A percentile compares a stretch with the other conserved stretches of the same genome.
phyloP scores from a whole-genome alignment of 139 green algal species.

The Chlorella vulgaris region DNA sequence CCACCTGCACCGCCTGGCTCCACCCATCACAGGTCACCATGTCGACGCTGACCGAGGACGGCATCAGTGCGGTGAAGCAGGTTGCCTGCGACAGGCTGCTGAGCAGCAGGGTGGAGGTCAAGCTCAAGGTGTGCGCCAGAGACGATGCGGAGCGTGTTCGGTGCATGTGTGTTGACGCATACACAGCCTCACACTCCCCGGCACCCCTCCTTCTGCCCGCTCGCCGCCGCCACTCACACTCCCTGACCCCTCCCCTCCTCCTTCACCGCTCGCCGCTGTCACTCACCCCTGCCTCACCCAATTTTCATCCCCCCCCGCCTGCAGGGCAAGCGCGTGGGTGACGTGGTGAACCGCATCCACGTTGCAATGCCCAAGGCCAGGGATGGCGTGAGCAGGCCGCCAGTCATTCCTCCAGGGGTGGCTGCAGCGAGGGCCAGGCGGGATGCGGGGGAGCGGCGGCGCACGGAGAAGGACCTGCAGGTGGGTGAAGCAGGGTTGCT shows the following conservation, averaged over 20 bases:
- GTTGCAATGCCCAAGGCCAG: slow-evolving; percentile 84
- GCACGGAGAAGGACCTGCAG: slow-evolving; percentile 75
- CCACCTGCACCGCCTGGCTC: no score
- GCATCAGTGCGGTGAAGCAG: slow-evolving; percentile 88
- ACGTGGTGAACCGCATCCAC: slow-evolving; percentile 94
- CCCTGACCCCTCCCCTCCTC: no score
- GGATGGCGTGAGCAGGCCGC: slow-evolving; percentile 74
- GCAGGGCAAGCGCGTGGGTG: slow-evolving; percentile 79
- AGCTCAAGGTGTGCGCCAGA: slow-evolving; percentile 66
- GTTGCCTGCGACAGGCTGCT: slow-evolving; percentile 94
- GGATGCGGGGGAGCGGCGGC: slow-evolving; percentile 45
- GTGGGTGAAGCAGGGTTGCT: background rate
- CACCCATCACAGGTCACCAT: slow-evolving; percentile 80
- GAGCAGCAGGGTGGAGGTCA: slow-evolving; percentile 88
- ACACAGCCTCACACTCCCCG: background rate
- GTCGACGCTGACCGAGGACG: slow-evolving; percentile 92
- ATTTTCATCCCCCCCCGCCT: no score
- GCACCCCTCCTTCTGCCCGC: background rate
- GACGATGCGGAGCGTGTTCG: background rate
- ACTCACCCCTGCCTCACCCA: no score
- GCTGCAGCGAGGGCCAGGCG: slow-evolving; percentile 55
- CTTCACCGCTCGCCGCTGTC: no score
- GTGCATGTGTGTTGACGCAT: no score
- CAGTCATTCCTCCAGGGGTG: slow-evolving; percentile 84
- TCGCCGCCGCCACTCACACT: no score